Conservation (phyloP, 129 eudicot species). For the Tanacetum coccineum region DNA sequence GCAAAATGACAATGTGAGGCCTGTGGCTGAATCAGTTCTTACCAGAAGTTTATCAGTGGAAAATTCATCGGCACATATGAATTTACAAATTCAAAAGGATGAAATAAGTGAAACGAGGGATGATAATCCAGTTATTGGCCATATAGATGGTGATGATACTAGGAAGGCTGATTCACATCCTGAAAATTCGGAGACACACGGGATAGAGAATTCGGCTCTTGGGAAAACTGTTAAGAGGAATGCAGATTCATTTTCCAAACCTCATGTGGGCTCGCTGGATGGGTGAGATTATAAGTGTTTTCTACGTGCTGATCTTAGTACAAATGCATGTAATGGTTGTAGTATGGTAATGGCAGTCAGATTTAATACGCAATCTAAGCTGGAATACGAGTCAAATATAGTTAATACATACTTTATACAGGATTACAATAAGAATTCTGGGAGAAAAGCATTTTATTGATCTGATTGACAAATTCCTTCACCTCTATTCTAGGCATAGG, state of each 20-base stretch:
- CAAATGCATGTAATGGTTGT: conserved; percentile 3
- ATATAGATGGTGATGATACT: conserved; percentile 29
- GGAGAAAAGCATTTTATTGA: conserved; percentile 8
- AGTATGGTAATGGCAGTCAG: conserved; percentile 5
- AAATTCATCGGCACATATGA: conserved; percentile 25
- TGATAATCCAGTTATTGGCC: conserved; percentile 23
- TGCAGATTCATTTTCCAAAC: conserved; percentile 27
- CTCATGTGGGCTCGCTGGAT: conserved; percentile 15
- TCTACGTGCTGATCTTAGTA: conserved; percentile 6
- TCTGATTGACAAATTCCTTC: conserved; percentile 9
- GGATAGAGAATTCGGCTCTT: conserved; percentile 23
- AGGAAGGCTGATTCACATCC: conserved; percentile 29
- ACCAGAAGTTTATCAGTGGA: conserved; percentile 13
- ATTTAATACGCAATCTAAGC: not conserved
- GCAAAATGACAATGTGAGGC: conserved; percentile 19
- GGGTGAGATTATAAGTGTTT: conserved; percentile 30
- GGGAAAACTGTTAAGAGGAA: conserved; percentile 27
- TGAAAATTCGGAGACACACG: conserved; percentile 25
- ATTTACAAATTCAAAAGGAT: conserved; percentile 25
- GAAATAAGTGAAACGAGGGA: conserved; percentile 31
- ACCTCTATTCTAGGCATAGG: not conserved
- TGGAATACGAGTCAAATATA: conserved; percentile 6
- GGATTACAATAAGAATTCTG: conserved; percentile 1
- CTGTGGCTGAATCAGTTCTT: conserved; percentile 20
- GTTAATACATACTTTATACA: not conserved